Evolutionary conservation across 176 grass and related monocot genomes (phyloP).

Genomic region (Bothriochloa decipiens): DNA sequence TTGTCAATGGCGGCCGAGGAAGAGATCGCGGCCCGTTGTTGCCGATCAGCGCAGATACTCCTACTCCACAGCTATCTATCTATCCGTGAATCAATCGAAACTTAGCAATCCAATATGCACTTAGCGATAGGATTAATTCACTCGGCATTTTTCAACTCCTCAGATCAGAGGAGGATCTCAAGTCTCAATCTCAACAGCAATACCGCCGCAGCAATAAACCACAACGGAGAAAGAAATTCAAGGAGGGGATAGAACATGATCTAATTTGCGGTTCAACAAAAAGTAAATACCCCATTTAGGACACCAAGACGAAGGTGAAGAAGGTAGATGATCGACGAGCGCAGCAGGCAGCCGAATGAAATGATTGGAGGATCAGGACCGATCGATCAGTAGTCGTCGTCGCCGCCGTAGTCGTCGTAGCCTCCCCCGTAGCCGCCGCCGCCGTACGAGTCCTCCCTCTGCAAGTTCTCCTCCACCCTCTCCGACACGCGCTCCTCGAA

Average conservation of each 20-base stretch:
- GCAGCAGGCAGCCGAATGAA: background rate
- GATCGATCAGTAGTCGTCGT: conserved; percentile 21
- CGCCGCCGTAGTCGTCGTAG: conserved; percentile 29
- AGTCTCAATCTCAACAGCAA: background rate
- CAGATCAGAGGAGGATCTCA: background rate
- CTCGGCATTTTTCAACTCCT: background rate
- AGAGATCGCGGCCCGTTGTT: background rate
- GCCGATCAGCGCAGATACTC: background rate
- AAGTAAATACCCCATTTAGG: background rate
- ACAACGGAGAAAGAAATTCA: background rate
- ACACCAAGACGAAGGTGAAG: background rate
- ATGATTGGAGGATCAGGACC: background rate
- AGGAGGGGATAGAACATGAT: background rate
- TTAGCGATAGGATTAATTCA: background rate
- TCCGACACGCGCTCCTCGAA: conserved; percentile 62
- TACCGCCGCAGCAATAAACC: background rate
- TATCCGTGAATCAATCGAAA: background rate
- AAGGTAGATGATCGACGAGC: background rate
- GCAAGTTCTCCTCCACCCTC: conserved; percentile 61
- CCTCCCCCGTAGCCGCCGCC: conserved; percentile 40
- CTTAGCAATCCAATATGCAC: background rate
- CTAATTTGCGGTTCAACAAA: background rate
- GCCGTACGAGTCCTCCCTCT: conserved; percentile 29
- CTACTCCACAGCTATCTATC: background rate
- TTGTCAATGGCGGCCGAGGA: background rate